These are phyloP conservation scores for Boletus barrowsii DNA, from an alignment of 768 basidiomycete genomes.

Conservation along the genomic window DNA sequence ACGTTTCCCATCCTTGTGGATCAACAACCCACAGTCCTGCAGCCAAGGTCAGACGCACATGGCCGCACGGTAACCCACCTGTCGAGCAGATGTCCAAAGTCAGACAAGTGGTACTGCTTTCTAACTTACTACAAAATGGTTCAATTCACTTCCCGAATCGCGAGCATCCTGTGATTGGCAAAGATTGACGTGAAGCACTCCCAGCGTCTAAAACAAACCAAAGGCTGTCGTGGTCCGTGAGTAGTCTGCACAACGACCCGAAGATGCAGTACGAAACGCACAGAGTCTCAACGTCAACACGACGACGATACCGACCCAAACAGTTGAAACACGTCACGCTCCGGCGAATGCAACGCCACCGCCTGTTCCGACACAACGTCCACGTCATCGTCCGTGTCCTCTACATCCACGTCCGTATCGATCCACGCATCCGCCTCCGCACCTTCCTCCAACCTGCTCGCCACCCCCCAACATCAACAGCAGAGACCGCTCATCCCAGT, in stretches of 20 bases:
- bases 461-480: neutral
- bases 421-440: constrained; percentile 34
- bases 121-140: too few relatives aligned
- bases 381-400: constrained; percentile 22
- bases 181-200: too few relatives aligned
- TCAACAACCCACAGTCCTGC: constrained; percentile 51
- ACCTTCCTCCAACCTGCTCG: constrained; percentile 5
- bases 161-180: too few relatives aligned
- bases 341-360: constrained; percentile 7
- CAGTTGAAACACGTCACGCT: constrained; percentile 14
- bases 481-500: neutral
- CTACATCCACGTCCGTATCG: constrained; percentile 38
- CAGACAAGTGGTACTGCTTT: too few relatives aligned
- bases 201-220: too few relatives aligned
- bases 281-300: neutral
- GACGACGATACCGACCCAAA: neutral
- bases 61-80: too few relatives aligned
- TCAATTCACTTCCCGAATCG: too few relatives aligned
- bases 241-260: too few relatives aligned
- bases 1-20: neutral
- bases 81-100: too few relatives aligned
- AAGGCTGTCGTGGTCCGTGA: too few relatives aligned
- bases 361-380: constrained; percentile 14
- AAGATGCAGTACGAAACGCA: too few relatives aligned
- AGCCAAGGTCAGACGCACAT: constrained; percentile 50